phyloP scores from a whole-genome alignment of 1,284 basidiomycete genomes.

The Moniliophthora roreri region DNA sequence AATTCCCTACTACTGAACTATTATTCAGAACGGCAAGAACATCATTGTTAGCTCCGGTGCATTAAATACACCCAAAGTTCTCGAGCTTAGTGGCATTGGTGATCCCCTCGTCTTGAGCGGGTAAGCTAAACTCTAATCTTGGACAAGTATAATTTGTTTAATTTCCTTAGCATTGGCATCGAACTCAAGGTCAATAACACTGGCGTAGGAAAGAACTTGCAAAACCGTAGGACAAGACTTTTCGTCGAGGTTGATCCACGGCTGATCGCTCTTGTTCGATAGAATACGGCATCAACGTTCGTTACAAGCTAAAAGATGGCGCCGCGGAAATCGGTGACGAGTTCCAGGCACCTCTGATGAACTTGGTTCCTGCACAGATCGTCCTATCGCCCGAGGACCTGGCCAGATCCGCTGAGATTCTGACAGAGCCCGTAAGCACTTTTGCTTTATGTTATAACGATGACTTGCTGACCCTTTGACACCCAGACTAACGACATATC shows the following conservation, averaged over 20 bases:
- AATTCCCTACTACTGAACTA: neutral
- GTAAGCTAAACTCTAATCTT: slow-evolving; percentile 1
- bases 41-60: slow-evolving; percentile 13
- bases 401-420: neutral
- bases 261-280: neutral
- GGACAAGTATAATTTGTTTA: neutral
- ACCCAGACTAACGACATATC: slow-evolving; percentile 11
- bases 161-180: slow-evolving; percentile 7
- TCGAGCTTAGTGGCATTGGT: slow-evolving; percentile 14
- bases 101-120: slow-evolving; percentile 6
- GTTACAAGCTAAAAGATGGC: neutral
- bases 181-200: slow-evolving; percentile 5
- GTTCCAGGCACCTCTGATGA: neutral
- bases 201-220: neutral
- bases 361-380: neutral
- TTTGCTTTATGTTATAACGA: neutral
- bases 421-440: neutral
- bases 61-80: slow-evolving; percentile 12
- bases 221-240: neutral
- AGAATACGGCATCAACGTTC: neutral
- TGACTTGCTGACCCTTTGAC: neutral
- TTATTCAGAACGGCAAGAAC: slow-evolving; percentile 10
- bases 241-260: neutral
- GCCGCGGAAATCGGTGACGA: neutral
- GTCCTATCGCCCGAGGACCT: neutral